phyloP scores from a whole-genome alignment of 1,284 basidiomycete genomes.

The Cutaneotrichosporon cavernicola region DNA sequence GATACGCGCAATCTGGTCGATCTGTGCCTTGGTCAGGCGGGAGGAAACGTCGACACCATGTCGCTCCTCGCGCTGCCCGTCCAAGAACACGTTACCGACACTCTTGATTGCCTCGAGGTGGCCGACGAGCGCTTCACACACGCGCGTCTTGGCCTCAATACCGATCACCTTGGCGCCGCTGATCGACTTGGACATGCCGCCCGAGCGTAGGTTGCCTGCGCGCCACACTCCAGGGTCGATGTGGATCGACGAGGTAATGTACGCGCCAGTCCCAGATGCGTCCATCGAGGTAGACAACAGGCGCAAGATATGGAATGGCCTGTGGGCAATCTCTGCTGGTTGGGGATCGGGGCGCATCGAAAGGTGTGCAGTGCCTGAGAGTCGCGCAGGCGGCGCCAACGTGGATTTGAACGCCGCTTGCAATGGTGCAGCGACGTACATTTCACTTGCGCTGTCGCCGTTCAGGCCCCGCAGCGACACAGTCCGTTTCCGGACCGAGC shows the following conservation, averaged over 20 bases:
- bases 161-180: constrained; percentile 57
- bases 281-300: constrained; percentile 73
- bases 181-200: constrained; percentile 59
- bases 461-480: constrained; percentile 13
- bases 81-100: constrained; percentile 58
- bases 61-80: constrained; percentile 55
- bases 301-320: constrained; percentile 87
- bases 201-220: constrained; percentile 24
- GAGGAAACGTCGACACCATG: constrained; percentile 56
- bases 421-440: constrained; percentile 11
- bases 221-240: constrained; percentile 84
- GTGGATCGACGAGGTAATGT: constrained; percentile 81
- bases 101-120: constrained; percentile 34
- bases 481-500: constrained; percentile 13
- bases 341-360: constrained; percentile 40
- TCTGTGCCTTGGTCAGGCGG: constrained; percentile 15
- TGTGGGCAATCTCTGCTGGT: constrained; percentile 70
- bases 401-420: constrained; percentile 20
- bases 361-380: constrained; percentile 32
- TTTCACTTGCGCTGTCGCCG: constrained; percentile 6
- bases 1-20: constrained; percentile 55
- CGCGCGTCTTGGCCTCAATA: constrained; percentile 40
- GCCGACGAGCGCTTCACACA: constrained; percentile 33
- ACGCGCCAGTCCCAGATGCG: constrained; percentile 76
- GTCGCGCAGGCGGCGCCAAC: constrained; percentile 20